Percentiles rank a stretch among this genome's conserved stretches.
Conservation (phyloP, 2,329 filamentous ascomycete species). For the Aureobasidium sp. region DNA sequence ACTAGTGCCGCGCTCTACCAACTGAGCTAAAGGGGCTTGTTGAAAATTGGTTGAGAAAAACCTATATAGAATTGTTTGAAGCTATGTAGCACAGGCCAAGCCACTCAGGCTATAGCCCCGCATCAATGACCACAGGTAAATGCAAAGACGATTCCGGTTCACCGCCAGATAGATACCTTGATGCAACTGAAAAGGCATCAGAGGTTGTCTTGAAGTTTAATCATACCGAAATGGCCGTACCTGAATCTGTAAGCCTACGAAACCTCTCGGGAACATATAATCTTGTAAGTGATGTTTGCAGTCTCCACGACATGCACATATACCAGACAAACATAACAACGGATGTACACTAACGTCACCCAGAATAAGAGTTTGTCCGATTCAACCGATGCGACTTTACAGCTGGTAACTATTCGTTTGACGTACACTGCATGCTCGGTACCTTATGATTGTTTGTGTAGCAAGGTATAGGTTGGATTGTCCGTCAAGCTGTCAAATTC, state of each 20-base stretch:
- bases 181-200: too few relatives aligned
- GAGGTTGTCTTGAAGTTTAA: too few relatives aligned
- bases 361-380: conserved; percentile 73
- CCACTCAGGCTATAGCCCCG: too few relatives aligned
- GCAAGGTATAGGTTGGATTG: conserved; percentile 36
- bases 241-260: conserved; percentile 56
- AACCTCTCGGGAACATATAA: conserved; percentile 63
- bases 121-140: too few relatives aligned
- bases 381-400: conserved; percentile 59
- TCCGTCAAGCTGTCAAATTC: conserved; percentile 50
- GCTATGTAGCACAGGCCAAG: too few relatives aligned
- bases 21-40: conserved; percentile 9
- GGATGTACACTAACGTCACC: neutral
- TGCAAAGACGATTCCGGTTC: too few relatives aligned
- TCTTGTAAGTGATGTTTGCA: conserved; percentile 40
- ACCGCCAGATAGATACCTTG: too few relatives aligned
- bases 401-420: conserved; percentile 39
- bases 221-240: conserved; percentile 58
- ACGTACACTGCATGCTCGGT: neutral
- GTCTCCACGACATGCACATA: neutral
- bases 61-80: too few relatives aligned
- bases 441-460: neutral
- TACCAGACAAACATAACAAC: neutral
- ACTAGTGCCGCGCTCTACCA: conserved; percentile 12
- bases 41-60: too few relatives aligned